Evolutionary conservation across 805 yeast species (phyloP), one percentile per base, ranked within the genome.

Genomic region (Lipomyces spencermartinsiae): DNA sequence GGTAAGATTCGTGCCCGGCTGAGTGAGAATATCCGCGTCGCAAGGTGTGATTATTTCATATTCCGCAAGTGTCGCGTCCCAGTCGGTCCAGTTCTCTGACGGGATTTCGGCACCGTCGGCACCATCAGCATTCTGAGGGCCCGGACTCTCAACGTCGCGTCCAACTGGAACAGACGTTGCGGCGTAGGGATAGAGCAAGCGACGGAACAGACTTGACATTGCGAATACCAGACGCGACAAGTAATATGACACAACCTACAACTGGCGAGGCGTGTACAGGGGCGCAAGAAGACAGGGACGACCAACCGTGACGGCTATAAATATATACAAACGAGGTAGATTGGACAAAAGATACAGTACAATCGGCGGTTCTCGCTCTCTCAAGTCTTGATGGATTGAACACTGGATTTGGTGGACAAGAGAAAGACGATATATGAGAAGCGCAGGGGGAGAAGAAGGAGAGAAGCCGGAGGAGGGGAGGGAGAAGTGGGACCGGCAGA

Each of bases 11-110:
- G 59, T 43, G 25, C 46, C 46, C 1, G 35, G 35, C 16, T 43
- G 56, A n/a, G 60, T 59, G 25, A 64, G 56, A 19, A 55, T 46
- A 7, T 64, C 67, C n/a, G 67, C 63, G 58, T 64, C 67, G 16
- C 43, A 37, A 33, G 34, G 25, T 25, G 46, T 56, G 63, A 64
- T 46, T n/a, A 64, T 61, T 14, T 59, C 67, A 56, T 54, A 64
- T 25, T 59, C 67, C 8, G 31, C 34, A 25, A 25, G 34, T n/a
- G 49, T 43, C 49, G 49, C 49, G 9, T 43, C 49, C 49, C 49
- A 43, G 12, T 53, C 56, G 34, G 22, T 25, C n/a, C 22, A 14
- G 34, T 31, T 31, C 34, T 53, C 56, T 16, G 56, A 53, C 33
- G 14, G 31, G 34, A 14, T 14, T 14, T 35, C 61, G 10, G 10